Evolutionary conservation across 805 yeast genomes (phyloP), one percentile per base, ranked within the genome.

Genomic region (Wickerhamiella sorbophila): DNA sequence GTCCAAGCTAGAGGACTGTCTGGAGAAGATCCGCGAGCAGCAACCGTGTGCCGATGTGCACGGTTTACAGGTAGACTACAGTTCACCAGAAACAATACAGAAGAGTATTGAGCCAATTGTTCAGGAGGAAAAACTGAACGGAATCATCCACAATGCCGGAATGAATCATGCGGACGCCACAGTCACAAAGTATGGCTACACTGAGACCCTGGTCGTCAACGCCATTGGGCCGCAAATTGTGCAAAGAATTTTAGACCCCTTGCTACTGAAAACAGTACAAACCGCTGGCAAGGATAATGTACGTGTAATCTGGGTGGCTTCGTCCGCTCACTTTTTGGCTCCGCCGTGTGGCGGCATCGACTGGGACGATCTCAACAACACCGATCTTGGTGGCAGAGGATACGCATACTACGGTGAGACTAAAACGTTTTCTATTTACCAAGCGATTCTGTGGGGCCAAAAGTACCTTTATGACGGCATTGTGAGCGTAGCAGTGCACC

Each of bases 281-380:
- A 42, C 43, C 2, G 50, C 56, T 9, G 50, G 55, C 15, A 45
- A 54, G 1, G 51, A 48, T 36, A 52, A 64, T 3, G 48, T 45
- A 14, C 57, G 75, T 35, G 56, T 69, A 24, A 58, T 71, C 6
- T 71, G 73, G 67, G 60, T 69, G 1, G 49, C 71, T 1, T 70
- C 74, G 0, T 44, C 63, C 14, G 67, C 62, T 0, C 70, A 65
- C 35, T 48, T 49, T 36, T 36, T 52, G 20, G 45, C 54, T 0
- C 58, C 68, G 1, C 55, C 58, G 4, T 36, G 46, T 10, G 63
- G 63, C 16, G 70, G 67, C 14, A 59, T 70, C 19, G 52, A 65
- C 27, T 61, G 63, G 54, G 63, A 62, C 41, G 66, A 67, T 44
- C 56, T 61, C 47, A 52, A 53, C 45, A 55, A 52, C 33, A 50